phyloP scores from a whole-genome alignment of 148 eudicot species.

The Drosera capensis region DNA sequence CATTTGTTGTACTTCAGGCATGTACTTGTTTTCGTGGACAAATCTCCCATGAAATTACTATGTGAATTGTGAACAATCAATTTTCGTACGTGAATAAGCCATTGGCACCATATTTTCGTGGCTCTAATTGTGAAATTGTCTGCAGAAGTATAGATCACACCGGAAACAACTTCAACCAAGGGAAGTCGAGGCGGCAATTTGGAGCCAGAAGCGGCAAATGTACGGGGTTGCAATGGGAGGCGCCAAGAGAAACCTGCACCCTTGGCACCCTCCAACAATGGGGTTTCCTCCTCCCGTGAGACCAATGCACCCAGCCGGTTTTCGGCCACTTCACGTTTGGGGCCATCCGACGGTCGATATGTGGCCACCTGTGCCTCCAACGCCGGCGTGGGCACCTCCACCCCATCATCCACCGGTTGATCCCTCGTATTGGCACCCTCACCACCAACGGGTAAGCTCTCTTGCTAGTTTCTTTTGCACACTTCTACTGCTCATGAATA shows the following conservation, averaged over 20 bases:
- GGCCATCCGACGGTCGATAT: neutral
- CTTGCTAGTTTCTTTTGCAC: neutral
- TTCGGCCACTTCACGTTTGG: neutral
- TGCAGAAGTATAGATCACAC: constrained; percentile 88
- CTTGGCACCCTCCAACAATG: too few species aligned
- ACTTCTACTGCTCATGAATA: too few species aligned
- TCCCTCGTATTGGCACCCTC: neutral
- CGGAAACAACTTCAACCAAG: constrained; percentile 70
- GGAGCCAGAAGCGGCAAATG: constrained; percentile 73
- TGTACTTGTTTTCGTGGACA: too few species aligned
- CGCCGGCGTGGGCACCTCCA: neutral
- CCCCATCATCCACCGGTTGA: neutral
- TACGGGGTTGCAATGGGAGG: constrained; percentile 31
- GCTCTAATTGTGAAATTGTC: neutral
- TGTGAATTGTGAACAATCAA: too few species aligned
- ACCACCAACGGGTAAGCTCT: neutral
- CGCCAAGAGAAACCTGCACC: constrained; percentile 18
- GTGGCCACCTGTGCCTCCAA: neutral
- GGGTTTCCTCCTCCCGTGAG: neutral
- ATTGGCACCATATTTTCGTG: neutral
- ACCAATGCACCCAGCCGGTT: neutral
- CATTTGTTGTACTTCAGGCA: too few species aligned
- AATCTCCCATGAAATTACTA: too few species aligned
- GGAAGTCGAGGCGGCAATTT: constrained; percentile 81
- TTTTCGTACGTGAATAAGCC: neutral